Evolutionary conservation across 805 yeast genomes (phyloP).

Genomic region (Wickerhamiella musiphila): DNA sequence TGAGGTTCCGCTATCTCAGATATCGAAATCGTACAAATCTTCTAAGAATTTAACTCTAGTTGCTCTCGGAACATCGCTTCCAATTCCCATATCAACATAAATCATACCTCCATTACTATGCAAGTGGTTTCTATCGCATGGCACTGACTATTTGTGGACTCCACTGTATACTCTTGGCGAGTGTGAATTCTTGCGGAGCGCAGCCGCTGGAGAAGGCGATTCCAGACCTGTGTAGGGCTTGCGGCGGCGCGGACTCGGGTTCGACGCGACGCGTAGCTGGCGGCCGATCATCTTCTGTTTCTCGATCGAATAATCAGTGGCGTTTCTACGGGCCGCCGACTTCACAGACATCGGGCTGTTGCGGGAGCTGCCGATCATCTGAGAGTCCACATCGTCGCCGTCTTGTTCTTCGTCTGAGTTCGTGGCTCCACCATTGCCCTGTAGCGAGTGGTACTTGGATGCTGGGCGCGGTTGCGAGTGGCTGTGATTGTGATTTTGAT

Average conservation of each 20-base stretch:
- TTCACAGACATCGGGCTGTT: constrained; percentile 7
- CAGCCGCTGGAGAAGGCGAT: constrained; percentile 8
- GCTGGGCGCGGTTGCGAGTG: constrained; percentile 2
- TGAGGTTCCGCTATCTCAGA: too few relatives aligned
- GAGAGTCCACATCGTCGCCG: constrained; percentile 9
- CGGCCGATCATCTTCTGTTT: constrained; percentile 14
- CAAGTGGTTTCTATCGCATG: too few relatives aligned
- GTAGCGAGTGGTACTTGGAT: constrained; percentile 6
- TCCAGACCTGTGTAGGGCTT: constrained; percentile 13
- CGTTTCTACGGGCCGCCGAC: constrained; percentile 10
- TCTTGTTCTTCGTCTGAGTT: constrained; percentile 30
- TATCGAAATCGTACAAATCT: too few relatives aligned
- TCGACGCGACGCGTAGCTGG: constrained; percentile 19
- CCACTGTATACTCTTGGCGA: constrained; percentile 3
- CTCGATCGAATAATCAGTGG: constrained; percentile 14
- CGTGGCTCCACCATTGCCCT: constrained; percentile 13
- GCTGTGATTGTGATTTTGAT: neutral
- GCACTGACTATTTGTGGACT: neutral
- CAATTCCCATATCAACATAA: too few relatives aligned
- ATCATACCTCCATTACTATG: too few relatives aligned
- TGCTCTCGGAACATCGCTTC: too few relatives aligned
- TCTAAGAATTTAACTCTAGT: too few relatives aligned
- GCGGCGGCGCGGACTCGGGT: constrained; percentile 19
- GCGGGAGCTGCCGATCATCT: constrained; percentile 4
- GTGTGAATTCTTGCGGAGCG: constrained; percentile 13